Evolutionary conservation across 2,329 filamentous ascomycete species (phyloP), one percentile per base, ranked within the genome.

Genomic region (Exophiala phaeomuriformis): DNA sequence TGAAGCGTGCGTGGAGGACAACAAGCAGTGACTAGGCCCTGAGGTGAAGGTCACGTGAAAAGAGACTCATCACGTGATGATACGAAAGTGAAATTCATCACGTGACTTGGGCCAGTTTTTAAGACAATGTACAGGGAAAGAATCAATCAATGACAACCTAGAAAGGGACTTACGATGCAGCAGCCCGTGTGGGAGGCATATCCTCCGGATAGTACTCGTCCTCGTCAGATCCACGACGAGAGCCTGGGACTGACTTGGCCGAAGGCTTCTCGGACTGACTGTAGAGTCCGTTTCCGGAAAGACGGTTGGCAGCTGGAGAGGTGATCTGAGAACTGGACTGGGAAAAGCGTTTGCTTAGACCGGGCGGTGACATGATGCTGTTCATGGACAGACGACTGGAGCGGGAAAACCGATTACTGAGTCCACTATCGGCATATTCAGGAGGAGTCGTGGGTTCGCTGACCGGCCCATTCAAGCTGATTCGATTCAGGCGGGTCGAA

Each of bases 401-500:
- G 40, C 89, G 83, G 51, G 88, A 89, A 67, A 93, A 87, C 61
- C 86, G 83, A 64, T 83, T 83, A 52, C 86, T 83, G 65, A 95
- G 91, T 41, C 84, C 85, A 57, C 81, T 82, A 61, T 95, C 89
- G 63, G 84, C 85, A 69, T 93, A 91, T 69, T 97, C 93, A 32
- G 93, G 93, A 27, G 93, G 93, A 27, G 93, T 98, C 1, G 93
- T 96, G 10, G 93, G 93, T 72, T 97, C 91, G 63, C 88, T 95
- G 67, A 94, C 88, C 64, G 90, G 86, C 56, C 82, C 77, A 57
- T 77, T 71, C 64, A 77, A 68, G 54, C 71, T 75, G 49, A 63
- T 64, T 61, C 68, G 61, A 47, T 59, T 60, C 43, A 75, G 61
- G 31, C 71, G 70, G 63, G 89, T 84, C 65, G 90, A 85, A 74